These are phyloP conservation scores for Drechslerella dactyloides DNA, from an alignment of 2,329 filamentous ascomycete species.

Conservation along the genomic window DNA sequence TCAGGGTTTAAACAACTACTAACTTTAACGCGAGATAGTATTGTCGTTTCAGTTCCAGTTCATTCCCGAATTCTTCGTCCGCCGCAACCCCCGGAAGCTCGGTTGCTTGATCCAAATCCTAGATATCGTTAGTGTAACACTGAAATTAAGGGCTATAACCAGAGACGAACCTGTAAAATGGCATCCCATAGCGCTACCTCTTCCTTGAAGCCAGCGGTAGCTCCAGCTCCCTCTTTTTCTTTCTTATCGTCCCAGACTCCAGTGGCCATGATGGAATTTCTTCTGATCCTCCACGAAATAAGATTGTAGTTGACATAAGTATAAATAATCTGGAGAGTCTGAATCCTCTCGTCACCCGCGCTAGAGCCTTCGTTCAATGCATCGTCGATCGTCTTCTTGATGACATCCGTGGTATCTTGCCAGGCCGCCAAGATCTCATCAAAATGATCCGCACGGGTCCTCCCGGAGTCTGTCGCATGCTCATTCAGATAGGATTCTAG, in stretches of 20 bases:
- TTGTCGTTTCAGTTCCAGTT: constrained; percentile 76
- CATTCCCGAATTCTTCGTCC: constrained; percentile 75
- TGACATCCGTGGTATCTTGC: constrained; percentile 92
- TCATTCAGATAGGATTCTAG: constrained; percentile 52
- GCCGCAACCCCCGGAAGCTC: constrained; percentile 88
- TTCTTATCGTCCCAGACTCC: constrained; percentile 59
- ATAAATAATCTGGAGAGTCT: constrained; percentile 87
- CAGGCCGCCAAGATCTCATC: constrained; percentile 88
- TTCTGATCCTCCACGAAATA: constrained; percentile 91
- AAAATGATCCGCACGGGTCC: constrained; percentile 82
- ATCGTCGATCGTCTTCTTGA: constrained; percentile 91
- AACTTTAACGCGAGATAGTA: constrained; percentile 91
- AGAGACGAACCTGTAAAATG: constrained; percentile 58
- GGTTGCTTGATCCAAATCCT: constrained; percentile 87
- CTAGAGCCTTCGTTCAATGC: constrained; percentile 74
- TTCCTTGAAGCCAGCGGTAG: constrained; percentile 68
- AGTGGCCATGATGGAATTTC: constrained; percentile 82
- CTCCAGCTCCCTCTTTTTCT: constrained; percentile 65
- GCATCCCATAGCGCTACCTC: constrained; percentile 89
- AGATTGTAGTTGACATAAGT: constrained; percentile 94
- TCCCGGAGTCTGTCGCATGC: constrained; percentile 55
- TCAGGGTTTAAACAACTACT: not conserved
- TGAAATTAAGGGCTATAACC: not conserved
- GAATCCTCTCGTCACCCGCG: constrained; percentile 84
- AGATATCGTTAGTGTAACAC: constrained; percentile 61